Evolutionary conservation across 2,329 filamentous ascomycete genomes (phyloP).

Genomic region (Capronia americana): DNA sequence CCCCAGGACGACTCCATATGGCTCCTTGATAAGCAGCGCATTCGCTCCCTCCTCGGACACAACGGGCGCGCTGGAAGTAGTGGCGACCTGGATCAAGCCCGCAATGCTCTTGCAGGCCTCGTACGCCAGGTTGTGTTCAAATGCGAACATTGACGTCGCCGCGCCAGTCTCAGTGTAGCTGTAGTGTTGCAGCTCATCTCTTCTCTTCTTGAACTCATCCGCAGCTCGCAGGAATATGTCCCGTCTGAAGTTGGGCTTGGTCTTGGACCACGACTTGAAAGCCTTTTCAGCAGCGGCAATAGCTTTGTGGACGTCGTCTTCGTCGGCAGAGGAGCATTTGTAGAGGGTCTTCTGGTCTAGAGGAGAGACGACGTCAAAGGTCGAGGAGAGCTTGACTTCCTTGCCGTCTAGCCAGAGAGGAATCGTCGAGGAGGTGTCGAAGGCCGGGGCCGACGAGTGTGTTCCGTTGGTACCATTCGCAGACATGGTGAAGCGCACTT

Average conservation of each 20-base stretch:
- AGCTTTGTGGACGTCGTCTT: slow-evolving; percentile 62
- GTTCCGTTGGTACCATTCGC: slow-evolving; percentile 29
- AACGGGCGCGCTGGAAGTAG: slow-evolving; percentile 56
- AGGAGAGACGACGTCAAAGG: slow-evolving; percentile 63
- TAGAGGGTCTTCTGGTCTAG: slow-evolving; percentile 59
- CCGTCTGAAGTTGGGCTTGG: slow-evolving; percentile 66
- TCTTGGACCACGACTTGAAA: slow-evolving; percentile 71
- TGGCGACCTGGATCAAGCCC: slow-evolving; percentile 34
- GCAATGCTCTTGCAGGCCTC: slow-evolving; percentile 33
- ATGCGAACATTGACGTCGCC: slow-evolving; percentile 46
- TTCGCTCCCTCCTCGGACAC: slow-evolving; percentile 57
- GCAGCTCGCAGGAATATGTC: slow-evolving; percentile 73
- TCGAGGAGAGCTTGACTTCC: slow-evolving; percentile 48
- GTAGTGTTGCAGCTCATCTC: slow-evolving; percentile 66
- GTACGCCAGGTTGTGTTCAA: slow-evolving; percentile 37
- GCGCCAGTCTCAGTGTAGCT: slow-evolving; percentile 66
- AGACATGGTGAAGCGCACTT: slow-evolving; percentile 22
- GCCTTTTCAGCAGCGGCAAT: slow-evolving; percentile 68
- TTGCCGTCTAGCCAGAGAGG: slow-evolving; percentile 55
- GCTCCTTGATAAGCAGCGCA: slow-evolving; percentile 74
- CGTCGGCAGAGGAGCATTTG: slow-evolving; percentile 63
- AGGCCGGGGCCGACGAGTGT: slow-evolving; percentile 28
- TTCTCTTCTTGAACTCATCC: slow-evolving; percentile 65
- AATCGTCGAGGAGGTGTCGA: slow-evolving; percentile 41
- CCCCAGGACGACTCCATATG: slow-evolving; percentile 77